Evolutionary conservation across 2,329 filamentous ascomycete genomes (phyloP).

Genomic region (Pseudogymnoascus verrucosus): DNA sequence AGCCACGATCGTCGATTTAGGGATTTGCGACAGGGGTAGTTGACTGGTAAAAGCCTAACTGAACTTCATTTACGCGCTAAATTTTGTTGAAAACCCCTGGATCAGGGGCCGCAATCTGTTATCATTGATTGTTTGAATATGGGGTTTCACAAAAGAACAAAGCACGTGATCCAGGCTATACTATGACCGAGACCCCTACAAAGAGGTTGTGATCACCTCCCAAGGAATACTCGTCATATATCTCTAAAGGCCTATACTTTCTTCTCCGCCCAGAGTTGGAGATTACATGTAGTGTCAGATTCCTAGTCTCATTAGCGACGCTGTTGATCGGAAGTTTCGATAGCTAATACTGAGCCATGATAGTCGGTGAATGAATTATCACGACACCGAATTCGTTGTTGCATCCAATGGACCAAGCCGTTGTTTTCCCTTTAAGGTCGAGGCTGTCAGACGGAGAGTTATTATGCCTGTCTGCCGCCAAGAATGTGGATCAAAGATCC

Average conservation of each 20-base stretch:
- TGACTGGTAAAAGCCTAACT: not conserved
- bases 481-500: not conserved
- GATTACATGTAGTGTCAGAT: too few relatives aligned
- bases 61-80: not conserved
- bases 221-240: too few relatives aligned
- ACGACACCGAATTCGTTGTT: not conserved
- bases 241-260: too few relatives aligned
- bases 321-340: not conserved
- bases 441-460: not conserved
- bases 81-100: not conserved
- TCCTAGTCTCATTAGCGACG: not conserved
- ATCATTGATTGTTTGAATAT: not conserved
- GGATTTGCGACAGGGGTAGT: constrained; percentile 1
- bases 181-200: too few relatives aligned
- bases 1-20: not conserved
- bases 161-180: not conserved
- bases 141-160: not conserved
- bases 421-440: not conserved
- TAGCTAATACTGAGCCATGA: not conserved
- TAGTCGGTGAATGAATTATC: not conserved
- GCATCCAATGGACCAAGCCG: not conserved
- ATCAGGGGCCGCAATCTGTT: not conserved
- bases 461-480: not conserved
- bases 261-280: too few relatives aligned
- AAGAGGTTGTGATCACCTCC: not conserved